Evolutionary conservation across 345 rosid species (phyloP), one percentile per base, ranked within the genome.

Genomic region (Citrus unshiu): DNA sequence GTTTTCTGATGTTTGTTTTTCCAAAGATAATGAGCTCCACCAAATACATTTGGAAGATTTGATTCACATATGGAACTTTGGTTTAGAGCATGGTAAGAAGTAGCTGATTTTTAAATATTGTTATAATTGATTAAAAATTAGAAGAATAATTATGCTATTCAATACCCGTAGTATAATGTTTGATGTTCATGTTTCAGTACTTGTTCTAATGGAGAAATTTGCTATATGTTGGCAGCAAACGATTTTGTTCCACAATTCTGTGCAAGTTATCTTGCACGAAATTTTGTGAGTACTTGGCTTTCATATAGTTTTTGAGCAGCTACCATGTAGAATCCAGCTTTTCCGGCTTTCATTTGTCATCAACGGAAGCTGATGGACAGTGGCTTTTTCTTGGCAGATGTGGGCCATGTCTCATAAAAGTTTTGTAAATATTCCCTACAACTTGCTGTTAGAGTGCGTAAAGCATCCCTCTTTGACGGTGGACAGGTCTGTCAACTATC

Each of bases 201-300:
- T 68, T 37, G 25, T 37, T 76, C 83, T 88, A 67, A 92, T 78
- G 56, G 70, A 67, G 80, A 68, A 12, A 70, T 73, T 84, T 83
- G 78, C 70, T 74, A 74, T 85, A 79, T 87, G 71, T 83, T 86
- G 82, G 82, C 94, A 93, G 98, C 81, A 78, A 80, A 49, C 62
- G 91, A 87, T 77, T 85, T 83, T 81, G 58, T 91, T 69, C 87
- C 88, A 83, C 91, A 87, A 82, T 77, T 84, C 43, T 91, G 93
- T 87, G 86, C 71, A 29, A 79, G 87, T 73, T 90, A 86, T 85
- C 93, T 91, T 64, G 96, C 96, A 69, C 92, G 85, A 81, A 87
- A 92, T 78, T 89, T 93, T 67, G 98, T 93, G 88, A 65, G 96
- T 89, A 72, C 71, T 81, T 73, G 60, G 67, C 72, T 78, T 83